These are phyloP conservation scores for Corylus avellana DNA, from an alignment of 306 rosid species.

Conservation along the genomic window DNA sequence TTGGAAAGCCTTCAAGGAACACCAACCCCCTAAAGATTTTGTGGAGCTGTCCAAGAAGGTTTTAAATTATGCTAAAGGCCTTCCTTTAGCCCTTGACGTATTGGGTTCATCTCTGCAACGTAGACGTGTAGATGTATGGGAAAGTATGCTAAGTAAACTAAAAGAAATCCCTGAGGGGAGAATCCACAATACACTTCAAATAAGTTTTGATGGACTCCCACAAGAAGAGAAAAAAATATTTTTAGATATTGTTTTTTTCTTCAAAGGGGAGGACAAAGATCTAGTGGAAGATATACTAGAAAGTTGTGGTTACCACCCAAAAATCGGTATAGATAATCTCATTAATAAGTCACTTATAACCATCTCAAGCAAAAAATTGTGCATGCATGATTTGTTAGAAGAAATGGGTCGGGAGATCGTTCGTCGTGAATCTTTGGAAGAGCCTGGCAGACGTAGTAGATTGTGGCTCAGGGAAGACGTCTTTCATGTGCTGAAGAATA, in stretches of 20 bases:
- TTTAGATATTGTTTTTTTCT: conserved; percentile 5
- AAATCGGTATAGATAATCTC: neutral
- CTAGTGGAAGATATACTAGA: neutral
- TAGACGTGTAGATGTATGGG: neutral
- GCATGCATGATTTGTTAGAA: neutral
- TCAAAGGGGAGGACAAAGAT: neutral
- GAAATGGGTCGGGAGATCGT: conserved; percentile 17
- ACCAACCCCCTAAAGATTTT: no score
- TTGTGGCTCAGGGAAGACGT: conserved; percentile 15
- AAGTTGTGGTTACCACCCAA: neutral
- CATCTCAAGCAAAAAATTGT: neutral
- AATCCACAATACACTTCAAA: neutral
- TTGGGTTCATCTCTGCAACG: no score
- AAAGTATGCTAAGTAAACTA: neutral
- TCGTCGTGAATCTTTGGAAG: neutral
- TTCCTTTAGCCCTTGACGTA: no score
- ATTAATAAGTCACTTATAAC: neutral
- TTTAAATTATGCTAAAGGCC: no score
- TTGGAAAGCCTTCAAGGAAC: no score
- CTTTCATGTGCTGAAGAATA: neutral
- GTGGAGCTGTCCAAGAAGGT: no score
- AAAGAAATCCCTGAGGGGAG: neutral
- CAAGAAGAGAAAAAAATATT: neutral
- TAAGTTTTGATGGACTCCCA: neutral
- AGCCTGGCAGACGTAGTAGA: neutral